A percentile compares a stretch with the other conserved stretches of the same genome.
Evolutionary conservation across 1,284 basidiomycete genomes (phyloP).

Genomic region (Puccinia polysora): DNA sequence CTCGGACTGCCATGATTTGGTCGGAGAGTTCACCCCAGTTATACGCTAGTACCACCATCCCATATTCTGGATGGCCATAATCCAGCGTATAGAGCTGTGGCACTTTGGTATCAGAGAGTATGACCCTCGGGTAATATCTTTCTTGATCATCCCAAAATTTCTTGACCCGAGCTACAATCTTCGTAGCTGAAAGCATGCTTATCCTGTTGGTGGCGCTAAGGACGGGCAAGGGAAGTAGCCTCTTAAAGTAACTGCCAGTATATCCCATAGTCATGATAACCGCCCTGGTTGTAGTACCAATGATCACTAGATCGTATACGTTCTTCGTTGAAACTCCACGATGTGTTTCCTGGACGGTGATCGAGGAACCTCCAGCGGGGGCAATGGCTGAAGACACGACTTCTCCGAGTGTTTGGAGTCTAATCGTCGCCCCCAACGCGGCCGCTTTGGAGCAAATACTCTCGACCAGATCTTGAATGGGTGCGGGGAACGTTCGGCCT

Average conservation of each 20-base stretch:
- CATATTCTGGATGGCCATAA: constrained; percentile 14
- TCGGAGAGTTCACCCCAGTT: constrained; percentile 10
- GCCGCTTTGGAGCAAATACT: constrained; percentile 2
- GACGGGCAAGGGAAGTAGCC: not conserved
- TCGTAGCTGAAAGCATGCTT: constrained; percentile 7
- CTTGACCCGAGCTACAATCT: constrained; percentile 5
- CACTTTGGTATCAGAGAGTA: constrained; percentile 15
- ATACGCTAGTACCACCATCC: constrained; percentile 13
- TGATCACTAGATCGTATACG: constrained; percentile 12
- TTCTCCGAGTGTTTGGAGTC: constrained; percentile 2
- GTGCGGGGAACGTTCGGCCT: not conserved
- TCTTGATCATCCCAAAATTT: constrained; percentile 14
- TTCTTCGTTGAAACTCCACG: not conserved
- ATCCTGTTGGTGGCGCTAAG: constrained; percentile 5
- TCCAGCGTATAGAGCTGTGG: constrained; percentile 17
- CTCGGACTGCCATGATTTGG: not conserved
- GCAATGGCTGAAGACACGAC: constrained; percentile 1
- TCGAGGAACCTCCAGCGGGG: not conserved
- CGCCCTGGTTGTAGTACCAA: constrained; percentile 1
- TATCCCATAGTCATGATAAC: constrained; percentile 13
- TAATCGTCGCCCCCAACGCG: not conserved
- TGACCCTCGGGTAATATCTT: constrained; percentile 5
- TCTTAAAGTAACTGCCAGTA: not conserved
- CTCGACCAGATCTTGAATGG: constrained; percentile 13
- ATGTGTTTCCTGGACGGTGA: constrained; percentile 1